Percentiles rank a stretch among this genome's conserved stretches.
phyloP scores from a whole-genome alignment of 352 stramenopile species.

The Labyrinthula sp. region DNA sequence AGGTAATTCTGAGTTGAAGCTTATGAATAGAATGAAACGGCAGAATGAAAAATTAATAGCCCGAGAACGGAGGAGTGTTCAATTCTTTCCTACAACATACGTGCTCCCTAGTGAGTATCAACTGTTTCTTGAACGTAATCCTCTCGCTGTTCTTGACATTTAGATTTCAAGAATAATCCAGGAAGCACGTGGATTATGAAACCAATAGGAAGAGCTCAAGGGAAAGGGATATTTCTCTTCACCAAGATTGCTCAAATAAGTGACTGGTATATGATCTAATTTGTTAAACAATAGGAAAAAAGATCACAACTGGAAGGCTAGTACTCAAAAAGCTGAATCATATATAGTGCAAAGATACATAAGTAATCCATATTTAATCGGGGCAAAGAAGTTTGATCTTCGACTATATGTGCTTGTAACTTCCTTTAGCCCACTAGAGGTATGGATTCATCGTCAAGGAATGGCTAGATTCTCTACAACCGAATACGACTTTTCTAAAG shows the following conservation, averaged over 20 bases:
- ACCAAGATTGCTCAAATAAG: slow-evolving; percentile 70
- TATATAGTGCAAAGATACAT: slow-evolving; percentile 69
- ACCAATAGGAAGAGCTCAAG: slow-evolving; percentile 57
- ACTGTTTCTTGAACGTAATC: slow-evolving; percentile 77
- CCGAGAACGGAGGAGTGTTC: slow-evolving; percentile 40
- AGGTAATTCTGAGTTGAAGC: no score
- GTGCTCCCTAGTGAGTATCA: slow-evolving; percentile 70
- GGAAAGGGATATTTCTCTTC: slow-evolving; percentile 74
- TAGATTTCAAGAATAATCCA: slow-evolving; percentile 65
- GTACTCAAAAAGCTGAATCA: slow-evolving; percentile 48
- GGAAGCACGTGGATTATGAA: slow-evolving; percentile 81
- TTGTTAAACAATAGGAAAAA: no score
- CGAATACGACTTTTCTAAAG: slow-evolving; percentile 32
- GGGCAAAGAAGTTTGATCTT: slow-evolving; percentile 75
- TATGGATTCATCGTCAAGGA: slow-evolving; percentile 52
- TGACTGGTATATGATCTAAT: no score
- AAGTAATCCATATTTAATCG: slow-evolving; percentile 58
- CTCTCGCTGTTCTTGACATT: no score
- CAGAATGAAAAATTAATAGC: slow-evolving; percentile 45
- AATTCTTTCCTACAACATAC: slow-evolving; percentile 73
- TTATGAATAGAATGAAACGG: slow-evolving; percentile 53
- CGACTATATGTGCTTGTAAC: slow-evolving; percentile 69
- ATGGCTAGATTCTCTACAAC: slow-evolving; percentile 60
- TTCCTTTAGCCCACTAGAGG: slow-evolving; percentile 55
- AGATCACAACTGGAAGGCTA: slow-evolving; percentile 39